Conservation (phyloP, 2,329 filamentous ascomycete genomes). For the Clonostachys solani region DNA sequence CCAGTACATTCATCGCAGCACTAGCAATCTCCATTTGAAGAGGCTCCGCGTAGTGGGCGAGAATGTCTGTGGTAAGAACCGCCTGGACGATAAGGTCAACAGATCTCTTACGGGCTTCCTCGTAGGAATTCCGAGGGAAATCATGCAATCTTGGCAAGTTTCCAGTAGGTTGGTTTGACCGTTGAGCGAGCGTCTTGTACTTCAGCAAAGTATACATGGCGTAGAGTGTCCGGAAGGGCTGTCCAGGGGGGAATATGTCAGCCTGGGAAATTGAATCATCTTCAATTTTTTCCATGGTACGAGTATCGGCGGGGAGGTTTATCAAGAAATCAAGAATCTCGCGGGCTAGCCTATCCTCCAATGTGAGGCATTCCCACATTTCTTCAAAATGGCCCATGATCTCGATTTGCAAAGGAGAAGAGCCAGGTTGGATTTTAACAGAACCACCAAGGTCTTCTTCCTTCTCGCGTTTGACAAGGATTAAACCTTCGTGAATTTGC, state of each 20-base stretch:
- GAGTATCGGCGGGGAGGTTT: slow-evolving; percentile 64
- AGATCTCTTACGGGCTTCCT: neutral
- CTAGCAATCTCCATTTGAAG: neutral
- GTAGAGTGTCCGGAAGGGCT: slow-evolving; percentile 72
- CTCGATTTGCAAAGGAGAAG: slow-evolving; percentile 67
- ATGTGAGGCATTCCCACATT: slow-evolving; percentile 74
- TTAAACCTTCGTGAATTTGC: slow-evolving; percentile 58
- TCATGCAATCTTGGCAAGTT: neutral
- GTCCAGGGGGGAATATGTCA: slow-evolving; percentile 63
- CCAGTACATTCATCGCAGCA: neutral
- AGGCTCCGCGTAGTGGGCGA: neutral
- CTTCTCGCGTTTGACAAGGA: slow-evolving; percentile 60
- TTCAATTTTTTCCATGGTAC: slow-evolving; percentile 55
- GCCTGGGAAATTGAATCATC: slow-evolving; percentile 44
- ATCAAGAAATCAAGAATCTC: slow-evolving; percentile 68
- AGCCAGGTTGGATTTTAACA: slow-evolving; percentile 41
- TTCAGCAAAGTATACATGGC: slow-evolving; percentile 63
- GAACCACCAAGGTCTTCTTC: slow-evolving; percentile 34
- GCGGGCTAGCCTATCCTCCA: slow-evolving; percentile 64
- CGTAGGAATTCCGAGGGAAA: neutral
- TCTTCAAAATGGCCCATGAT: slow-evolving; percentile 80
- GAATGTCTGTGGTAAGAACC: neutral
- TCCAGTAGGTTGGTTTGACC: neutral
- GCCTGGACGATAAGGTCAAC: neutral
- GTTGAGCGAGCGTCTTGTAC: slow-evolving; percentile 41